A percentile compares a stretch with the other conserved stretches of the same genome.
Evolutionary conservation across 2,329 filamentous ascomycete species (phyloP).

Genomic region (Mollisiaceae sp.): DNA sequence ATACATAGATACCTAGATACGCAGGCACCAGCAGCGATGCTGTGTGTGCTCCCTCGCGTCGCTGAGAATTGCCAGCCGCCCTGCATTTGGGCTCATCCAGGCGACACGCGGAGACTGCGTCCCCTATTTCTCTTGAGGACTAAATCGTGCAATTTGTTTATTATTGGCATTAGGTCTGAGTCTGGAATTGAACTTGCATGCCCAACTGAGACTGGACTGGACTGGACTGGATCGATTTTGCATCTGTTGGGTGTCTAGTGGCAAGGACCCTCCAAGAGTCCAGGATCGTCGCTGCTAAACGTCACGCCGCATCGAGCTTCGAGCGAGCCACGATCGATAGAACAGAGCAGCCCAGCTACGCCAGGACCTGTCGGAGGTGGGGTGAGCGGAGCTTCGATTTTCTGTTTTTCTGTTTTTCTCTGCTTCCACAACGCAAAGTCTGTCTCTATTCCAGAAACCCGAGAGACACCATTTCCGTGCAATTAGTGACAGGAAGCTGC

Average conservation of each 20-base stretch:
- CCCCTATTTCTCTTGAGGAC: no score
- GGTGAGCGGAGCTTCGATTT: constrained; percentile 4
- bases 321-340: constrained; percentile 1
- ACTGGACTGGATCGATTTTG: no score
- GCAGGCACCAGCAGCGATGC: no score
- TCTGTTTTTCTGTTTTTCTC: constrained; percentile 3
- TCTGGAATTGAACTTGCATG: no score
- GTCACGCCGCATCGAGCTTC: constrained; percentile 15
- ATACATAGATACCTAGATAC: no score
- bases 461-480: not conserved
- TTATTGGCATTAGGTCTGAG: no score
- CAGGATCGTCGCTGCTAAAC: constrained; percentile 9
- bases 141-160: no score
- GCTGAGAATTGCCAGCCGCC: no score
- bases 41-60: no score
- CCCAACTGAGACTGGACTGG: no score
- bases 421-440: constrained; percentile 3
- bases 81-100: no score
- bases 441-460: not conserved
- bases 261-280: constrained; percentile 8
- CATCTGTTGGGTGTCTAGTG: not conserved
- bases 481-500: not conserved
- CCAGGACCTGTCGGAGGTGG: constrained; percentile 2
- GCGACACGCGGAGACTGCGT: no score
- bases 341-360: not conserved